Evolutionary conservation across 1,139 yeast genomes (phyloP).

Genomic region (Dujonia santamariae): DNA sequence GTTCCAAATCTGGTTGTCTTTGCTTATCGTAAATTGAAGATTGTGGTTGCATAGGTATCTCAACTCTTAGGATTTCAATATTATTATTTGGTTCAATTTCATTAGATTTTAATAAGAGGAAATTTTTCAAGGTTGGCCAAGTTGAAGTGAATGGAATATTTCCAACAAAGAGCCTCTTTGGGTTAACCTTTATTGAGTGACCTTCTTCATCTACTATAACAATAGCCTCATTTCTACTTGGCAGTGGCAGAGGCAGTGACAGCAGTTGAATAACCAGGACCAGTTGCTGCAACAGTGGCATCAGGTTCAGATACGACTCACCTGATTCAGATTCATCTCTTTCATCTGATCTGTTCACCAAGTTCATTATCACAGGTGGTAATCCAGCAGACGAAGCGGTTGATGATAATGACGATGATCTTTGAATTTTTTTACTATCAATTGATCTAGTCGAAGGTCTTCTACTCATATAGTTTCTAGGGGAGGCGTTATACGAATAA

Average conservation of each 20-base stretch:
- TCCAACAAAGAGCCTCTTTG: conserved; percentile 47
- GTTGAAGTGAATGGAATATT: conserved; percentile 57
- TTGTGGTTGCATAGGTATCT: conserved; percentile 46
- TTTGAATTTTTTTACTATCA: not conserved
- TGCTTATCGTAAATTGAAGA: not conserved
- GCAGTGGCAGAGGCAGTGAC: not conserved
- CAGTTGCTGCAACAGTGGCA: not conserved
- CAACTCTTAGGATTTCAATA: conserved; percentile 47
- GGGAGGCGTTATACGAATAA: not conserved
- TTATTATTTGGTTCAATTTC: conserved; percentile 24
- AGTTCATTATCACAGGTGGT: conserved; percentile 32
- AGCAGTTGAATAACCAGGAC: not conserved
- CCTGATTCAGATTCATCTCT: not conserved
- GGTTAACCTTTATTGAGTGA: conserved; percentile 30
- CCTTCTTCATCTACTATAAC: conserved; percentile 28
- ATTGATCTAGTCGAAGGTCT: conserved; percentile 3
- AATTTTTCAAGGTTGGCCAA: conserved; percentile 55
- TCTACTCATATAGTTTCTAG: conserved; percentile 2
- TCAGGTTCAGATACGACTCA: not conserved
- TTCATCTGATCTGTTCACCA: conserved; percentile 15
- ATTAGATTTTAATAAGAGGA: conserved; percentile 34
- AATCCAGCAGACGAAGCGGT: conserved; percentile 11
- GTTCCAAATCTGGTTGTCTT: not conserved
- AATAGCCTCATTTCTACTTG: conserved; percentile 13
- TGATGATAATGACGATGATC: conserved; percentile 12